Conservation (phyloP, 768 basidiomycete genomes). For the Termitomyces sp. region DNA sequence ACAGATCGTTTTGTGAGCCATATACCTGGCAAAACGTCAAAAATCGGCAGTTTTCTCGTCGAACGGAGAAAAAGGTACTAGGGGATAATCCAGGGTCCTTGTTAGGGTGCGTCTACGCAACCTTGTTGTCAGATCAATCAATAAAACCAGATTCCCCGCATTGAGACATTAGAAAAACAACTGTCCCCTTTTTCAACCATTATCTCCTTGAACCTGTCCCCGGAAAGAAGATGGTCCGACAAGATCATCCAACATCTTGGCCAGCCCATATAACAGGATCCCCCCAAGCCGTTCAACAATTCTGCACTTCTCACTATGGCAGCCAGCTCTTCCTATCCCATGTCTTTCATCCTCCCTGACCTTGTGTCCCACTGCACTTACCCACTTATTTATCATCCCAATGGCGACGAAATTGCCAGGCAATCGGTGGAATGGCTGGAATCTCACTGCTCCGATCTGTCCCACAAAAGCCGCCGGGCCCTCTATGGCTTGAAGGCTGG, state of each 20-base stretch:
- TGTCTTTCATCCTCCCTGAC: slow-evolving; percentile 46
- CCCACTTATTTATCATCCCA: slow-evolving; percentile 35
- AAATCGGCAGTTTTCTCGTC: background rate
- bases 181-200: too few relatives aligned
- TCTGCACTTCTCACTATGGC: background rate
- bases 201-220: background rate
- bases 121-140: background rate
- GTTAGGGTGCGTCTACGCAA: background rate
- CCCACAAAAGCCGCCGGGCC: slow-evolving; percentile 35
- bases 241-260: background rate
- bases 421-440: slow-evolving; percentile 49
- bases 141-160: background rate
- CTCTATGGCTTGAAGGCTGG: slow-evolving; percentile 60
- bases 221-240: background rate
- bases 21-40: background rate
- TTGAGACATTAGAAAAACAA: background rate
- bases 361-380: slow-evolving; percentile 48
- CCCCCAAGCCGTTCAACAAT: background rate
- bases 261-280: background rate
- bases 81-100: too few relatives aligned
- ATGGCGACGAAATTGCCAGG: slow-evolving; percentile 40
- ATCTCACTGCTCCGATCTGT: slow-evolving; percentile 38
- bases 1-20: background rate
- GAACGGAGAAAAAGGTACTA: background rate
- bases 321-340: background rate